A percentile compares a stretch with the other conserved stretches of the same genome.
phyloP scores from a whole-genome alignment of 768 basidiomycete species.

The Phanerodontia chrysosporium region DNA sequence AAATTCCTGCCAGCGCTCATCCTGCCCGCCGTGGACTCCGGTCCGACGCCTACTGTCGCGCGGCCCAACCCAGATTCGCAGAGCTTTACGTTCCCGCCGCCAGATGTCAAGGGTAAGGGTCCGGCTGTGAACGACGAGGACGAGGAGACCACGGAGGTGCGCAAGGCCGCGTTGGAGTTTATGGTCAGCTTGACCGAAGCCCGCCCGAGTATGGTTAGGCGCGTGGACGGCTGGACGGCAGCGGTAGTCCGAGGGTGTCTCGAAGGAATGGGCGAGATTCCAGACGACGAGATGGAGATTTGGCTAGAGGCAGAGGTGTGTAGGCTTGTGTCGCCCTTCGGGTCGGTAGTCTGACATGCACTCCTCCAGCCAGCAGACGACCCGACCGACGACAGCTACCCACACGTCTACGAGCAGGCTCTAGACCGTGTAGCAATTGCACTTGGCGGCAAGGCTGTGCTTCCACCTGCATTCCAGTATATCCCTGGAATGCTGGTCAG shows the following conservation, averaged over 20 bases:
- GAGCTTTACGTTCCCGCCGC: constrained; percentile 38
- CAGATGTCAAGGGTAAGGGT: constrained; percentile 25
- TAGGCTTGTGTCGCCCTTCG: constrained; percentile 1
- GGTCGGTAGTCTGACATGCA: neutral
- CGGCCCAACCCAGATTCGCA: constrained; percentile 36
- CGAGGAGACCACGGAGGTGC: constrained; percentile 66
- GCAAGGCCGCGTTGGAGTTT: constrained; percentile 75
- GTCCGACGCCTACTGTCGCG: constrained; percentile 51
- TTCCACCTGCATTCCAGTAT: constrained; percentile 78
- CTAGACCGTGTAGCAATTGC: constrained; percentile 80
- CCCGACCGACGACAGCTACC: constrained; percentile 61
- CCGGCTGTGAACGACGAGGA: constrained; percentile 32
- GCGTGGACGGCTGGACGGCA: constrained; percentile 66
- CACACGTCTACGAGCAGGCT: constrained; percentile 77
- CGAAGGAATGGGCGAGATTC: constrained; percentile 78
- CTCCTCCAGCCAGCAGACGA: constrained; percentile 52
- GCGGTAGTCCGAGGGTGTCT: constrained; percentile 71
- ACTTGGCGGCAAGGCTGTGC: constrained; percentile 67
- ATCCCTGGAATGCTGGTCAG: constrained; percentile 79
- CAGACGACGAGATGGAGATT: constrained; percentile 50
- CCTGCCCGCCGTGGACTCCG: constrained; percentile 55
- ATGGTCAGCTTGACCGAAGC: constrained; percentile 81
- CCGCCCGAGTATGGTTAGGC: constrained; percentile 61
- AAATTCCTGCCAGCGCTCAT: constrained; percentile 63
- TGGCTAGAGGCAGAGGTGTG: constrained; percentile 80